Evolutionary conservation across 805 yeast genomes (phyloP), one percentile per base, ranked within the genome.

Genomic region (Lipomyces kockii): DNA sequence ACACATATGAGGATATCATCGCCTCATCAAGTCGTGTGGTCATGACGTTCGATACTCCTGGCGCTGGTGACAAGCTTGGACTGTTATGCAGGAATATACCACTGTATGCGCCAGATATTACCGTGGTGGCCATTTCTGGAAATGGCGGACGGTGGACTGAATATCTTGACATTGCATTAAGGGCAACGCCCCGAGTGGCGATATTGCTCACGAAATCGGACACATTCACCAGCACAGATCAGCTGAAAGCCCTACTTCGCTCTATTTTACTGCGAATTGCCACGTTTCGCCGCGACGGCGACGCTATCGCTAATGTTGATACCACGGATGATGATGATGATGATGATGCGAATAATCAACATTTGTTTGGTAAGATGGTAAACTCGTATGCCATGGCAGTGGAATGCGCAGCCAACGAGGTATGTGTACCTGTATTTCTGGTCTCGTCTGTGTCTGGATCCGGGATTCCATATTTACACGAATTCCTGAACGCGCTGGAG

Each of bases 21-120:
- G 54, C 66, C 32, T 55, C 69, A 8, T 64, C 71, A 14, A 58
- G 53, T 32, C 55, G 70, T 17, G 62, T 69, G n/a, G 63, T 69
- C 29, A 61, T 66, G 67, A 32, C 70, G 52, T 69, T 69, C 49
- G 72, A 69, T 34, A 69, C 71, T 9, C 72, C 72, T 12, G 72
- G 72, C 7, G 32, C 72, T 2, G 17, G 49, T 22, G 35, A 39
- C 20, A 65, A 68, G 35, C 12, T 62, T 4, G 71, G 71, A 6
- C 57, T 61, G 20, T 27, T 68, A 12, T 65, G 67, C 60, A 62
- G 71, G 12, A 62, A 64, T 35, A 5, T 67, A 54, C 58, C 70
- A 3, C 54, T 69, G 25, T 66, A 69, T 27, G 11, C 37, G 2
- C 72, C 72, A 20, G 70, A 69, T 25, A 65, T 67, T 22, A 59